Percentiles rank a stretch among this genome's conserved stretches.
Evolutionary conservation across 2,329 filamentous ascomycete genomes (phyloP).

Genomic region (Cadophora gregata): DNA sequence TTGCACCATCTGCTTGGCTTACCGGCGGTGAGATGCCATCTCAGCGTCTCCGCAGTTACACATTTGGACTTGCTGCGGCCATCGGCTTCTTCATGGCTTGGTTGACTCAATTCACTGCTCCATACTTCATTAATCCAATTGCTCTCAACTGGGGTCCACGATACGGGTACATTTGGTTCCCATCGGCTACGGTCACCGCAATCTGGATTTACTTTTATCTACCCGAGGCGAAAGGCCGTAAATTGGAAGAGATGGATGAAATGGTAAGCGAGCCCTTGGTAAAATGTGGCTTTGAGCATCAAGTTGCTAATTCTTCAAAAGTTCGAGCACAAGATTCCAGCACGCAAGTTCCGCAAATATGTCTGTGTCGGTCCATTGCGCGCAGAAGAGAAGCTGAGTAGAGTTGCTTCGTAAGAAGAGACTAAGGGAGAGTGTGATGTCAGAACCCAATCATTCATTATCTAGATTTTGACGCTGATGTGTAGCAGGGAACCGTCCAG

Average conservation of each 20-base stretch:
- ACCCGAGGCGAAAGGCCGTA: conserved; percentile 56
- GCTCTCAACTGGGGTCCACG: conserved; percentile 62
- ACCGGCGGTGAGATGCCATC: conserved; percentile 63
- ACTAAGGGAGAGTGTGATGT: neutral
- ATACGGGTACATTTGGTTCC: conserved; percentile 61
- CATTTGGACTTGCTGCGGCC: conserved; percentile 60
- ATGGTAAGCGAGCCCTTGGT: conserved; percentile 5
- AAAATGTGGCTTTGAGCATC: neutral
- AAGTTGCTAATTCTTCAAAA: neutral
- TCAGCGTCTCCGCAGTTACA: conserved; percentile 60
- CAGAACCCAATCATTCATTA: neutral
- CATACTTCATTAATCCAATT: conserved; percentile 63
- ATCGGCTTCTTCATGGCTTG: conserved; percentile 60
- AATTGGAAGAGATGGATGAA: conserved; percentile 58
- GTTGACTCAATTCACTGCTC: conserved; percentile 59
- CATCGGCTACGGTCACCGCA: conserved; percentile 20
- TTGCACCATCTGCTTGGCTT: conserved; percentile 60
- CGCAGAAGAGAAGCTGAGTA: conserved; percentile 17
- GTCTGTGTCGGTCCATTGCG: conserved; percentile 26
- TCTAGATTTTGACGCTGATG: neutral
- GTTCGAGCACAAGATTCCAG: conserved; percentile 27
- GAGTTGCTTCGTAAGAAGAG: conserved; percentile 5
- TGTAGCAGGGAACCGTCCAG: neutral
- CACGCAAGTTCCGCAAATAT: conserved; percentile 26
- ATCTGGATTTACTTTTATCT: conserved; percentile 58